Conservation (phyloP, 2,329 filamentous ascomycete genomes). For the Balansia obtecta region DNA sequence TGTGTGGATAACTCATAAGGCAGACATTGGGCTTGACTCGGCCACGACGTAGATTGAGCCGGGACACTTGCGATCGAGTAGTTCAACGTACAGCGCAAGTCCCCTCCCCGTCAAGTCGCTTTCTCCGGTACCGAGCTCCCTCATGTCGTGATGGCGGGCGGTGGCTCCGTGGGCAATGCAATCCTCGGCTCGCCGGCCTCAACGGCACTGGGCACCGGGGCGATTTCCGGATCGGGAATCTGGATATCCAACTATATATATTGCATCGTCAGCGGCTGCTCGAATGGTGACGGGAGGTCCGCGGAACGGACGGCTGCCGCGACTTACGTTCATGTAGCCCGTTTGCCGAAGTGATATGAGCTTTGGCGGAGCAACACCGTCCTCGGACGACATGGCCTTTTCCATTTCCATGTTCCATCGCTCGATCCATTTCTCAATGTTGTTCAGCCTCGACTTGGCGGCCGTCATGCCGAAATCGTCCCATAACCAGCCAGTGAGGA, state of each 20-base stretch:
- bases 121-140: no score
- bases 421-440: conserved; percentile 71
- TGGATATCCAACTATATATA: conserved; percentile 61
- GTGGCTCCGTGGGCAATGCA: conserved; percentile 21
- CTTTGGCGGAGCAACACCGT: conserved; percentile 45
- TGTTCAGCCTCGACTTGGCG: conserved; percentile 57
- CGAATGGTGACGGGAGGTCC: no score
- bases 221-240: conserved; percentile 66
- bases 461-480: conserved; percentile 74
- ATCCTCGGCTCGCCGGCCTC: conserved; percentile 24
- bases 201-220: conserved; percentile 29
- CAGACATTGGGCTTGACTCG: no score
- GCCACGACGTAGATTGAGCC: no score
- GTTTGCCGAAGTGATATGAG: conserved; percentile 71
- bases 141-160: conserved; percentile 14
- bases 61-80: no score
- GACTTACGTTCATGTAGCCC: conserved; percentile 69
- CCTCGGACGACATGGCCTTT: conserved; percentile 37
- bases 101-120: no score
- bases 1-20: not conserved
- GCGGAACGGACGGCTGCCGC: not conserved
- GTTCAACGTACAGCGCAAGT: no score
- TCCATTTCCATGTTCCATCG: conserved; percentile 71
- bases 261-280: conserved; percentile 7
- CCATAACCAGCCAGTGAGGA: conserved; percentile 88